Evolutionary conservation across 2,329 filamentous ascomycete species (phyloP), one percentile per base, ranked within the genome.

Genomic region (Aspergillus ibericus): DNA sequence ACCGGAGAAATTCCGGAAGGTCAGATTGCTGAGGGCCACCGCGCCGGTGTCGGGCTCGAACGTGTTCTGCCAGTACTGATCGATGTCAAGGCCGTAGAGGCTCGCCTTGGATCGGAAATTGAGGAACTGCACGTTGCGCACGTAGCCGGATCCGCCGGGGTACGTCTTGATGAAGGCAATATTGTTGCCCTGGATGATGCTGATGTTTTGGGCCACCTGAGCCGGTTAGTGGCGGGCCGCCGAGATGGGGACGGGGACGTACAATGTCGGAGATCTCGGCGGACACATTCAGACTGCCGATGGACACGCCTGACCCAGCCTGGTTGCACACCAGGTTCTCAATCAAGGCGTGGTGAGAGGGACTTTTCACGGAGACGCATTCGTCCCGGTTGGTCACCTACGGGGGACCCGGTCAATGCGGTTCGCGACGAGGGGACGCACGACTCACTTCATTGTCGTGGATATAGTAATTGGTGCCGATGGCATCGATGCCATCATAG

Each of bases 141-240:
- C 73, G 50, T 74, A 75, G 22, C 73, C 73, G 0, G 70, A 72
- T 13, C 75, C 74, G 4, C 74, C 75, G 0, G 74, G 74, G 56
- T 71, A 77, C 9, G 75, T 75, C 56, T 77, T 77, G 62, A 76
- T 77, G 54, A 77, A 75, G 15, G 70, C 63, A 25, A 77, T 73
- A 46, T 76, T 70, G 50, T 70, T 76, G 4, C 70, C 72, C 53
- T 82, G 67, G 15, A 73, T 70, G 18, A 74, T 70, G 42, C 67
- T 71, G 36, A 77, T 76, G 38, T 77, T 76, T 13, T 67, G 64
- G 9, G 69, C 70, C 50, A 64, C 66, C 70, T 71, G n/a, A 1
- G 10, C n/a, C 5, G 7, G n/a, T 54, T 9, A 58, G 20, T 32
- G 15, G 27, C 12, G 5, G 3, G 5, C n/a, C 3, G 3, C 4